Evolutionary conservation across 805 yeast genomes (phyloP).

Genomic region (Yamadazyma nakazawae): DNA sequence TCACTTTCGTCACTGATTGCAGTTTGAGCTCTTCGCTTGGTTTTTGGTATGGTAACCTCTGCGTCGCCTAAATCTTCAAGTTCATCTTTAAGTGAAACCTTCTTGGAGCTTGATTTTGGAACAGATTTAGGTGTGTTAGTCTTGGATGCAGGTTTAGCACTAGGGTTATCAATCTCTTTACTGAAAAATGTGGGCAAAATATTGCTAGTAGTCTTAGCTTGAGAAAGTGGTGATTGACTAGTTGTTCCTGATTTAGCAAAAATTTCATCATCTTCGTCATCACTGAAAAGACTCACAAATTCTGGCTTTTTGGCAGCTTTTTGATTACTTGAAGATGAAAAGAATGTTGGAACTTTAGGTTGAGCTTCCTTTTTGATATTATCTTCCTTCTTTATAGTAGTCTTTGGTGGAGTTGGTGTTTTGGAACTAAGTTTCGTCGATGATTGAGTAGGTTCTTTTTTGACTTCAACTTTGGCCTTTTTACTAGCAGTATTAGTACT

Average conservation of each 20-base stretch:
- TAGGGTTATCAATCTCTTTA: not conserved
- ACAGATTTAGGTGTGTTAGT: slow-evolving; percentile 1
- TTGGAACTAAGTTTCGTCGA: not conserved
- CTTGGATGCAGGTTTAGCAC: not conserved
- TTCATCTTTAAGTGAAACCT: slow-evolving; percentile 18
- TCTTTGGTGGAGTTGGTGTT: not conserved
- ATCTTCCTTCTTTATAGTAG: not conserved
- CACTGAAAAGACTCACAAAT: slow-evolving; percentile 21
- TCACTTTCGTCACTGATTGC: slow-evolving; percentile 5
- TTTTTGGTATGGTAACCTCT: slow-evolving; percentile 4
- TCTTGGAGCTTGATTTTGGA: slow-evolving; percentile 5
- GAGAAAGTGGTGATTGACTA: slow-evolving; percentile 8
- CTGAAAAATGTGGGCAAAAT: not conserved
- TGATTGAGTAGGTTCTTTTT: slow-evolving; percentile 2
- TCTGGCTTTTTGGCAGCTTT: slow-evolving; percentile 10
- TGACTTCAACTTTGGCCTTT: slow-evolving; percentile 11
- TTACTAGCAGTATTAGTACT: slow-evolving; percentile 7
- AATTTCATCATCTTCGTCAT: slow-evolving; percentile 35
- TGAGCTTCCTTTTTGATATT: not conserved
- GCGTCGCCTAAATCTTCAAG: slow-evolving; percentile 20
- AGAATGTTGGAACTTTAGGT: slow-evolving; percentile 18
- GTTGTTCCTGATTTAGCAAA: slow-evolving; percentile 14
- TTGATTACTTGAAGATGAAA: slow-evolving; percentile 13
- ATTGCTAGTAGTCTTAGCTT: not conserved
- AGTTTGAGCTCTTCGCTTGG: slow-evolving; percentile 9